Conservation (phyloP, 1,139 yeast species). For the Protomyces pachydermus region DNA sequence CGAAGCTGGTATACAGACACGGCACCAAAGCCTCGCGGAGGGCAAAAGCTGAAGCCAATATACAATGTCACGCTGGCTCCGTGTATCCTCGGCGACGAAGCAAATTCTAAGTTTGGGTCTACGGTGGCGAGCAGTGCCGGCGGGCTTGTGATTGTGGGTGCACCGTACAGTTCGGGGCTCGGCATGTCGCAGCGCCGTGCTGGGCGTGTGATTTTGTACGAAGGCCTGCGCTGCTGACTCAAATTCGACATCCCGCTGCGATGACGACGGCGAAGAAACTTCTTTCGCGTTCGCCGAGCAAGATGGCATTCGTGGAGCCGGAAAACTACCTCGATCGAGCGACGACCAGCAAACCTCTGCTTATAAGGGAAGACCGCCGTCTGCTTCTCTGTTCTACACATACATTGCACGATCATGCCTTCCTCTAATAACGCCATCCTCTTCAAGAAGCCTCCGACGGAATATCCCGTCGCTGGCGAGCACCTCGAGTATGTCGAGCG, state of each 20-base stretch:
- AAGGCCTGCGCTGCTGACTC: not conserved
- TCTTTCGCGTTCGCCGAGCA: no score
- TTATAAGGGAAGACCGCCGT: no score
- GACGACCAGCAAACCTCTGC: no score
- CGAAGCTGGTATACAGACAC: not conserved
- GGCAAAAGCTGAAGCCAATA: not conserved
- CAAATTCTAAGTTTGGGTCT: constrained; percentile 1
- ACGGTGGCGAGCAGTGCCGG: not conserved
- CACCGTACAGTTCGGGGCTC: constrained; percentile 8
- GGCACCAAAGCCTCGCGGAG: not conserved
- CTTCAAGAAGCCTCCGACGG: constrained; percentile 19
- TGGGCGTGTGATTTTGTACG: constrained; percentile 9
- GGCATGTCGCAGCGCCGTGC: not conserved
- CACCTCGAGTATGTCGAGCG: constrained; percentile 25
- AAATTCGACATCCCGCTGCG: not conserved
- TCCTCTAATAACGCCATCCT: constrained; percentile 22
- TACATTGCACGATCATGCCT: not conserved
- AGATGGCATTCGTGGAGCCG: not conserved
- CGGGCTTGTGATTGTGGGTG: constrained; percentile 8
- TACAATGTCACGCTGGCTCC: constrained; percentile 2
- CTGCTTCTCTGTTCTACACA: not conserved
- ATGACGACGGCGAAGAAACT: no score
- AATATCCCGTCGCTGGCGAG: constrained; percentile 23
- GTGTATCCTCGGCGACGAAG: constrained; percentile 9
- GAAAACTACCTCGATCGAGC: not conserved